Conservation (phyloP, 2,329 filamentous ascomycete genomes). For the Arthroderma uncinatum region DNA sequence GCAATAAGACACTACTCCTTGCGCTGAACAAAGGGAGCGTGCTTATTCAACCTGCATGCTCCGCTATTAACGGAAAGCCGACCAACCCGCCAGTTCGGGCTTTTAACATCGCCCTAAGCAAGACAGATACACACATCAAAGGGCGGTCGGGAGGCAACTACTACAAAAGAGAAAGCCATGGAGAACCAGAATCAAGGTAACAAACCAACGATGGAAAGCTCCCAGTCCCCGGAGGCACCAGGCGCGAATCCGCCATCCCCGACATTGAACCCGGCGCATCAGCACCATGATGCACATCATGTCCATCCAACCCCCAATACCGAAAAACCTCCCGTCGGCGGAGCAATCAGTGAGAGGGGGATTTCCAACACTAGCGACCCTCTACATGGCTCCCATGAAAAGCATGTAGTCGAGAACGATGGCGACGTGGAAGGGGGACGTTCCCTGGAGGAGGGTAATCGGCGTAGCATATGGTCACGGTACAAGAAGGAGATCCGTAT, state of each 20-base stretch:
- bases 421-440: neutral
- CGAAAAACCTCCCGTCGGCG: neutral
- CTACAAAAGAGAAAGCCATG: neutral
- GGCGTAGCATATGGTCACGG: neutral
- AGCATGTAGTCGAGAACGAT: neutral
- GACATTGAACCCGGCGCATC: slow-evolving; percentile 9
- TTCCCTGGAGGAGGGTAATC: neutral
- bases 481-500: slow-evolving; percentile 20
- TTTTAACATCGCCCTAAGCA: neutral
- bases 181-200: neutral
- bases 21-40: neutral
- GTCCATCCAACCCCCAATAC: neutral
- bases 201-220: neutral
- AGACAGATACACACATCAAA: neutral
- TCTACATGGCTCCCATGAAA: neutral
- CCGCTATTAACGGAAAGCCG: neutral
- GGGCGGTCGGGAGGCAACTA: neutral
- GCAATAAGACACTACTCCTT: neutral
- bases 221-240: neutral
- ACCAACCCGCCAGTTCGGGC: neutral
- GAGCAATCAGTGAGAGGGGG: neutral
- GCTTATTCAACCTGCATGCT: neutral
- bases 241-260: neutral
- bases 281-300: slow-evolving; percentile 10
- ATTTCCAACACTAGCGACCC: neutral